A percentile compares a stretch with the other conserved stretches of the same genome.
These are phyloP conservation scores for Rickenella mellea DNA, from an alignment of 768 basidiomycete species.

Conservation along the genomic window DNA sequence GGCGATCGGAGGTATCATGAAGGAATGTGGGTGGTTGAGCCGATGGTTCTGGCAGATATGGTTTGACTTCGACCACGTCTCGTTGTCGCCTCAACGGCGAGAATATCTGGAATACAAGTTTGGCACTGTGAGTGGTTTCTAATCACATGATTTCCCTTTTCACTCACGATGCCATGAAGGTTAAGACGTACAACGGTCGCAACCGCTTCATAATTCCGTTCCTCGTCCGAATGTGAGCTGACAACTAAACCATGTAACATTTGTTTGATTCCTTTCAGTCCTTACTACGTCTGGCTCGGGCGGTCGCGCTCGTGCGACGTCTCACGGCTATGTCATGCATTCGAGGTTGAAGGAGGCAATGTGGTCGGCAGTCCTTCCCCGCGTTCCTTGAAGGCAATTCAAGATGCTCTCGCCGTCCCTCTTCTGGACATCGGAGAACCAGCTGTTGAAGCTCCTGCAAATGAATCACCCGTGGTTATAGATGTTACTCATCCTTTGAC, in stretches of 20 bases:
- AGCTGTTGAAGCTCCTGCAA: constrained; percentile 13
- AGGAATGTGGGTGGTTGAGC: constrained; percentile 54
- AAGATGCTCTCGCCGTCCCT: constrained; percentile 19
- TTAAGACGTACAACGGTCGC: constrained; percentile 64
- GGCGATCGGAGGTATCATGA: constrained; percentile 54
- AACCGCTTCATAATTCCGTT: constrained; percentile 62
- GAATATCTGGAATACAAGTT: constrained; percentile 75
- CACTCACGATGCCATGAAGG: constrained; percentile 17
- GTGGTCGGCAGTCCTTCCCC: constrained; percentile 42
- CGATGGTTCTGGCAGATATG: constrained; percentile 76
- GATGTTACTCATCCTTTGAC: constrained; percentile 46
- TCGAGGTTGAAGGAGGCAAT: constrained; percentile 58
- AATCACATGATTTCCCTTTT: background rate
- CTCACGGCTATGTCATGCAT: constrained; percentile 43
- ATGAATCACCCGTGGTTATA: constrained; percentile 25
- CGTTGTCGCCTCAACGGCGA: constrained; percentile 45
- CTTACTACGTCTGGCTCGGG: constrained; percentile 72
- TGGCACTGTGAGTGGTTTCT: constrained; percentile 42
- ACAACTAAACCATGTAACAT: constrained; percentile 8
- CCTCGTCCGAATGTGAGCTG: constrained; percentile 49
- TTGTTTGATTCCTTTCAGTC: constrained; percentile 22
- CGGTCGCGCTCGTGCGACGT: constrained; percentile 55
- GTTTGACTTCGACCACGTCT: constrained; percentile 38
- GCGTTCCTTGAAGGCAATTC: constrained; percentile 23
- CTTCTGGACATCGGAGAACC: constrained; percentile 34